phyloP scores from a whole-genome alignment of 768 basidiomycete genomes.

The Leccinum longicurvipes region DNA sequence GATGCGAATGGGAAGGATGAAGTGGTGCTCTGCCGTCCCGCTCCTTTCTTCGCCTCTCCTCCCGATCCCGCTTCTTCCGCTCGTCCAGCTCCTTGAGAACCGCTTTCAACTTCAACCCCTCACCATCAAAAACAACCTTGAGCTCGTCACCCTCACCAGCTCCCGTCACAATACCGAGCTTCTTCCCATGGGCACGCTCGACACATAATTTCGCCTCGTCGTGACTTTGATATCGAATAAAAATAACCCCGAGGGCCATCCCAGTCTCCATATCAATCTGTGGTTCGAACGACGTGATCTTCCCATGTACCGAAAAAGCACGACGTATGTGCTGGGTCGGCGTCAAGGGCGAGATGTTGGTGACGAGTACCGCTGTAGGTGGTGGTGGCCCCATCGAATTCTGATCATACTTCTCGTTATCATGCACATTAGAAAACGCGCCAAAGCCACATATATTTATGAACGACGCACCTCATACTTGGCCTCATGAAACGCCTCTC shows the following conservation, averaged over 20 bases:
- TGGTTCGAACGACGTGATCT: conserved; percentile 63
- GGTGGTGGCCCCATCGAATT: conserved; percentile 72
- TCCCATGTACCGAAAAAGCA: conserved; percentile 62
- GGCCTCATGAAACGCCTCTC: conserved; percentile 42
- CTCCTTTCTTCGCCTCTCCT: conserved; percentile 46
- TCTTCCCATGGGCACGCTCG: conserved; percentile 62
- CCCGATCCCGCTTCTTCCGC: conserved; percentile 43
- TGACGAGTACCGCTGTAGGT: conserved; percentile 68
- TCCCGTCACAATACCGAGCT: conserved; percentile 46
- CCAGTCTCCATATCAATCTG: conserved; percentile 82
- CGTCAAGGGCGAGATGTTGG: conserved; percentile 68
- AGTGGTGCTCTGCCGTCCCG: conserved; percentile 23
- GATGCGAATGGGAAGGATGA: conserved; percentile 11
- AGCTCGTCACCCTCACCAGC: conserved; percentile 55
- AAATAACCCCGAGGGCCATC: conserved; percentile 76
- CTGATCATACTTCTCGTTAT: conserved; percentile 61
- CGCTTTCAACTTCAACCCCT: conserved; percentile 59
- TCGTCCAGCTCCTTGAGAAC: conserved; percentile 64
- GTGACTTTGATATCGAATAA: conserved; percentile 61
- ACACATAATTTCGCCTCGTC: conserved; percentile 70
- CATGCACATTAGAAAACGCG: conserved; percentile 3
- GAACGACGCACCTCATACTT: conserved; percentile 53
- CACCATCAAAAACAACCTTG: conserved; percentile 76
- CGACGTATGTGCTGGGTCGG: conserved; percentile 61
- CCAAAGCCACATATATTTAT: background rate